Base-by-base conservation (phyloP, 176 grass and related monocot genomes). In the Eleusine coracana region DNA sequence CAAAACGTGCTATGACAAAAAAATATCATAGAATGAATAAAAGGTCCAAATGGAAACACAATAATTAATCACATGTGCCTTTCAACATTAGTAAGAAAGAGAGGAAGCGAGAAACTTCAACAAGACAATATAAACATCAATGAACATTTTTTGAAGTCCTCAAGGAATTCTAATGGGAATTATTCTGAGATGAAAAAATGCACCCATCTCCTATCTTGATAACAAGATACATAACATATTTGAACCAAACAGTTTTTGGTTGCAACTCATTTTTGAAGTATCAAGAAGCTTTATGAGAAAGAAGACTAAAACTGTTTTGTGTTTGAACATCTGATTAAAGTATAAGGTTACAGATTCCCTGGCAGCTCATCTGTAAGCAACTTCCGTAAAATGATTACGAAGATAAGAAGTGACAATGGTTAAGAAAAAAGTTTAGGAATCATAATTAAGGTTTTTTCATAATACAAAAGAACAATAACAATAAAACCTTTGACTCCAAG, bases 21-120 rank as follows among this genome's bases (percentile, higher is more conserved):
- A 86, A 61, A 29, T 14, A 31, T 66, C 70, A 89, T 58, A 17
- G n/a, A 77, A 54, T 54, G 51, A 54, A 54, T 20, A 54, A 54
- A 54, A 54, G 20, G 51, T 54, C 51, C 18, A 20, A 54, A 54
- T 20, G 4, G 51, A 54, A 54, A 54, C 71, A 86, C 42, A 40
- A 44, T 68, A 13, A 75, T 44, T 39, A 73, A 68, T 34, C 21
- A 21, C 21, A 3, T 44, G 34, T 2, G 52, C 6, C 21, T 68
- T 70, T 54, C 54, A 80, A 51, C 41, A 84, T 15, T 40, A 80
- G 13, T 74, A 59, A 20, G 59, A 82, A 23, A 64, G 28, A 68
- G 12, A 68, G 17, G 65, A 65, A 46, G 52, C 5, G 27, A 78
- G 16, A 79, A 88, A 61, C 23, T 36, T 74, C 10, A 66, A 23